Evolutionary conservation across 805 yeast genomes (phyloP).

Genomic region (Candida ortonii): DNA sequence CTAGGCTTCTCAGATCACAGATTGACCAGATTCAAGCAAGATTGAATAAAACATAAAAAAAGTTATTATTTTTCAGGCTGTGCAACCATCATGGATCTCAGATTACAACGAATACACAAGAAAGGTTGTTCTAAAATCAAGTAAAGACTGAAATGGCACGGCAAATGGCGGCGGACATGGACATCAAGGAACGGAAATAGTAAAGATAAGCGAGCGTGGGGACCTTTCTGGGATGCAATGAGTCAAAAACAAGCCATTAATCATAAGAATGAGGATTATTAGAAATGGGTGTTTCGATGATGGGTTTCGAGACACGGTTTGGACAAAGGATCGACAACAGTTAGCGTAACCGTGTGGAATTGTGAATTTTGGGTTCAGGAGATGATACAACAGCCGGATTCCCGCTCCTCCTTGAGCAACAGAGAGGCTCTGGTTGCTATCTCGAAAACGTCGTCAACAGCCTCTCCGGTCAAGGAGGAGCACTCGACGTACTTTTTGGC

Average conservation of each 20-base stretch:
- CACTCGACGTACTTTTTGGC: constrained; percentile 85
- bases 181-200: no score
- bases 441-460: constrained; percentile 92
- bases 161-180: no score
- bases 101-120: no score
- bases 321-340: constrained; percentile 9
- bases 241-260: constrained; percentile 4
- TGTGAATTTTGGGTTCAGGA: constrained; percentile 11
- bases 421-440: constrained; percentile 83
- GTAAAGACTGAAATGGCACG: no score
- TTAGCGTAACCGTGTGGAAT: constrained; percentile 3
- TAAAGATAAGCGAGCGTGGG: no score
- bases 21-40: no score
- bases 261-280: constrained; percentile 3
- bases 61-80: no score
- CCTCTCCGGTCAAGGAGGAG: constrained; percentile 89
- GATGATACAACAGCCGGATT: constrained; percentile 43
- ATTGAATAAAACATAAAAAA: no score
- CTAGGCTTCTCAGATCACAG: no score
- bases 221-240: constrained; percentile 1
- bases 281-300: constrained; percentile 2
- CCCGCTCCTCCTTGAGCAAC: constrained; percentile 48
- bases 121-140: no score
- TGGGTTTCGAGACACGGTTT: no score
- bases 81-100: no score